These are phyloP conservation scores for Alternaria solani DNA, from an alignment of 2,329 filamentous ascomycete genomes.

Conservation along the genomic window DNA sequence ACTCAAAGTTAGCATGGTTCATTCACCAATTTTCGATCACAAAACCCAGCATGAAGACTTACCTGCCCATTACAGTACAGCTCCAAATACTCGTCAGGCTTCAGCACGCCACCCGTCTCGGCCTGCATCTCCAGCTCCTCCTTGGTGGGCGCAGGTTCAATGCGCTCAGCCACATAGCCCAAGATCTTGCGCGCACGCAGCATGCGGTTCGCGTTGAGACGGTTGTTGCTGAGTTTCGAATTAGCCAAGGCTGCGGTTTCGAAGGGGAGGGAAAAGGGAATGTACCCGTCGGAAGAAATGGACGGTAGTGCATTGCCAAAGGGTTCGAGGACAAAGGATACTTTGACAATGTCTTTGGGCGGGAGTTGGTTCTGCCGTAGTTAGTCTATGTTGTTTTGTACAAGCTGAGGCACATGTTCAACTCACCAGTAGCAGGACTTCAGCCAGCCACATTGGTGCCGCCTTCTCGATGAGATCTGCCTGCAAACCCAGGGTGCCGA, in stretches of 20 bases:
- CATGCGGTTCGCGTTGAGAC: conserved; percentile 97
- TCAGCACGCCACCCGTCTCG: conserved; percentile 54
- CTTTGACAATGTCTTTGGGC: conserved; percentile 90
- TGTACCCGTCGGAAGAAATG: conserved; percentile 76
- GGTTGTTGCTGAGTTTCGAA: conserved; percentile 70
- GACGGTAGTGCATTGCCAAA: conserved; percentile 77
- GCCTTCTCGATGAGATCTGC: conserved; percentile 84
- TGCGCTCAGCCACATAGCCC: conserved; percentile 88
- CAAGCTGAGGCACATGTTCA: neutral
- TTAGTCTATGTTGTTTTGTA: neutral
- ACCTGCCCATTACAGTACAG: conserved; percentile 94
- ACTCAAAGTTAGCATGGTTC: neutral
- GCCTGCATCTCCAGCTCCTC: conserved; percentile 60
- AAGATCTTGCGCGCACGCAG: conserved; percentile 93
- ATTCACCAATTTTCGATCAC: neutral
- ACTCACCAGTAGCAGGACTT: conserved; percentile 76
- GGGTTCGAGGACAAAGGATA: conserved; percentile 91
- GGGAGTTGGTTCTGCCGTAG: conserved; percentile 74
- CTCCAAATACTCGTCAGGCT: conserved; percentile 92
- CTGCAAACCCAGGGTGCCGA: conserved; percentile 77
- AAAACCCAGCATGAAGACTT: conserved; percentile 43
- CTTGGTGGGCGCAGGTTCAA: conserved; percentile 73
- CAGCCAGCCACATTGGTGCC: conserved; percentile 90
- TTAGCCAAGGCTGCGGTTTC: conserved; percentile 38
- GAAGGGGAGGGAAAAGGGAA: conserved; percentile 34